Evolutionary conservation across 495 filamentous ascomycete species (phyloP).

Genomic region (Xylaria nigripes): DNA sequence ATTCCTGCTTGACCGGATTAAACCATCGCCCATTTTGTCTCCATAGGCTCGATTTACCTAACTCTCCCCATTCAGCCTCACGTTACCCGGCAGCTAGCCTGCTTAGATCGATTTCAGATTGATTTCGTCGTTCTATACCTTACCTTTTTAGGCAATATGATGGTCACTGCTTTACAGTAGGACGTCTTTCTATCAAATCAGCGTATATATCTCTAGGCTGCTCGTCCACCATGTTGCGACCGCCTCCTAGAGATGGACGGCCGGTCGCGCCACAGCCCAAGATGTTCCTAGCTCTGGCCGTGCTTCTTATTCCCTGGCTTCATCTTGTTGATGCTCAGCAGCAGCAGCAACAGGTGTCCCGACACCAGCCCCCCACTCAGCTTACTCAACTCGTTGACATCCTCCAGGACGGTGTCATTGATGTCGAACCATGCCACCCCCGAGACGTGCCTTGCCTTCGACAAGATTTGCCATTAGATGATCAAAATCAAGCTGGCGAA

Average conservation of each 20-base stretch:
- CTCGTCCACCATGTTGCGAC: constrained; percentile 46
- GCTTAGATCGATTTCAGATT: background rate
- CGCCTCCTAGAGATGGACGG: constrained; percentile 45
- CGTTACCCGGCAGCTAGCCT: background rate
- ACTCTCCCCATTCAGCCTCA: background rate
- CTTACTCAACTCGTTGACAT: constrained; percentile 20
- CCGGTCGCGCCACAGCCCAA: constrained; percentile 38
- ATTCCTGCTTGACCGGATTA: background rate
- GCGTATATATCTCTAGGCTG: constrained; percentile 30
- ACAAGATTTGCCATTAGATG: constrained; percentile 26
- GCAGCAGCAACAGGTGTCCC: constrained; percentile 42
- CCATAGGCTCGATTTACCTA: background rate
- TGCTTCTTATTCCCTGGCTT: constrained; percentile 46
- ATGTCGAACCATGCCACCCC: constrained; percentile 14
- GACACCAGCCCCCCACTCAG: constrained; percentile 18
- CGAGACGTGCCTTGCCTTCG: constrained; percentile 13
- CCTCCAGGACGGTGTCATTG: constrained; percentile 23
- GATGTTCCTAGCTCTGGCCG: constrained; percentile 40
- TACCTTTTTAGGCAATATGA: background rate
- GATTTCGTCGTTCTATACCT: background rate
- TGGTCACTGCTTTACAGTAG: background rate
- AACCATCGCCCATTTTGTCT: background rate
- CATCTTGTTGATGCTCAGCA: constrained; percentile 50
- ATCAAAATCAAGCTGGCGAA: constrained; percentile 9
- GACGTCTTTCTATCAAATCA: background rate